phyloP scores from a whole-genome alignment of 768 basidiomycete species.

The Lactifluus hygrophoroides region DNA sequence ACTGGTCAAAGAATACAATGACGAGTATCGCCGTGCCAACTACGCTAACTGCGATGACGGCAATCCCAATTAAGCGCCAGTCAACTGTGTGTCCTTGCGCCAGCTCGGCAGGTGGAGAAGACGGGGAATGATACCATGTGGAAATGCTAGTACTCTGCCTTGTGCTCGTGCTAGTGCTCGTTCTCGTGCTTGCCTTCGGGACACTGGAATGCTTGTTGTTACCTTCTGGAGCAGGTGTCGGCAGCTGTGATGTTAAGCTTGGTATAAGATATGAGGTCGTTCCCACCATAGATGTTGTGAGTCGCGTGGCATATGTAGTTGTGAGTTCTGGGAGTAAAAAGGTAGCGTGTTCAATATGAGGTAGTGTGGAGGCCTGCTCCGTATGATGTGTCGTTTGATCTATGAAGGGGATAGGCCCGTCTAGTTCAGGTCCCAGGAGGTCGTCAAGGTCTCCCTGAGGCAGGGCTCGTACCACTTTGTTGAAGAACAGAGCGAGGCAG shows the following conservation, averaged over 20 bases:
- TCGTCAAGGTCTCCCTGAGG: slow-evolving; percentile 10
- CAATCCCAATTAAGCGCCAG: slow-evolving; percentile 67
- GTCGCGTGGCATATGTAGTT: background rate
- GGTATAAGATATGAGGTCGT: background rate
- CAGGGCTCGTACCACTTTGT: slow-evolving; percentile 2
- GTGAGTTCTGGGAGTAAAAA: background rate
- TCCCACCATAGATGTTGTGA: background rate
- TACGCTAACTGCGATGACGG: slow-evolving; percentile 52
- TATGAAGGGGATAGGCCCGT: background rate
- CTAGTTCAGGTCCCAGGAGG: slow-evolving; percentile 5
- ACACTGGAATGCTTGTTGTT: background rate
- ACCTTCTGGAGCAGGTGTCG: background rate
- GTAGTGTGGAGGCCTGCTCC: slow-evolving; percentile 18
- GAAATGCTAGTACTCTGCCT: background rate
- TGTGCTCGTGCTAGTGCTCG: background rate
- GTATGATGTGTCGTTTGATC: background rate
- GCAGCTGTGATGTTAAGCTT: background rate
- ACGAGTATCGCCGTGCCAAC: slow-evolving; percentile 47
- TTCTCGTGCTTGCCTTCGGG: background rate
- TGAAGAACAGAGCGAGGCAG: background rate
- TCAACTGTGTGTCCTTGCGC: slow-evolving; percentile 21
- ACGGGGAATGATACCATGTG: background rate
- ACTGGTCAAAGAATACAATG: slow-evolving; percentile 62
- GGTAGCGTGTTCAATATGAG: background rate
- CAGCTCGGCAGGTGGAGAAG: background rate